Evolutionary conservation across 164 flowering plant species (phyloP).

Genomic region (Cinnamomum micranthum): DNA sequence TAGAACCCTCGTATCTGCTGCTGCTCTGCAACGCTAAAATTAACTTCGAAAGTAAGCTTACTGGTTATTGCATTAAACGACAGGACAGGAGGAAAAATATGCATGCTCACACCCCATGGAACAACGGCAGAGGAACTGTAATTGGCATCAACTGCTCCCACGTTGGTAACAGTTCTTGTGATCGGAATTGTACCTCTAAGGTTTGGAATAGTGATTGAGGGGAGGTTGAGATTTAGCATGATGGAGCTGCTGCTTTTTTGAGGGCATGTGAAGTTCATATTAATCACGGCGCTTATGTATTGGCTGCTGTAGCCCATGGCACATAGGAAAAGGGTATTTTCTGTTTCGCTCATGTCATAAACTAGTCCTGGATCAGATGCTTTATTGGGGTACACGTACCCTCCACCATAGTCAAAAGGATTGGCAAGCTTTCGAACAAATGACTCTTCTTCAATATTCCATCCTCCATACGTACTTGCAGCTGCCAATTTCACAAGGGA

Average conservation of each 20-base stretch:
- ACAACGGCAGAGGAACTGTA: too few species aligned
- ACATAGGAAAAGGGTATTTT: conserved; percentile 14
- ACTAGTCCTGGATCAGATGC: conserved; percentile 45
- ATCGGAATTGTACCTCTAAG: conserved; percentile 26
- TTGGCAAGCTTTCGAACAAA: too few species aligned
- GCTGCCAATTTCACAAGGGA: too few species aligned
- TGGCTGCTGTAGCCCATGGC: neutral
- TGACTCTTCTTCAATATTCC: too few species aligned
- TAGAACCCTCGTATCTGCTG: too few species aligned
- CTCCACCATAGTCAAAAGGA: too few species aligned
- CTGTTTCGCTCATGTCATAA: conserved; percentile 19
- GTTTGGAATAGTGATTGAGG: conserved; percentile 49
- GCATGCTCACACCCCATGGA: too few species aligned
- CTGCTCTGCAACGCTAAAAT: too few species aligned
- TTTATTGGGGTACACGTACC: conserved; percentile 27
- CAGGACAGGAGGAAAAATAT: too few species aligned
- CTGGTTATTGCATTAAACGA: too few species aligned
- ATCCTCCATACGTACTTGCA: too few species aligned
- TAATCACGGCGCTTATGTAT: neutral
- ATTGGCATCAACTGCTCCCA: conserved; percentile 41
- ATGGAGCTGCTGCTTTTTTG: neutral
- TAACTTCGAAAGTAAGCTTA: too few species aligned
- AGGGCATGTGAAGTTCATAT: neutral
- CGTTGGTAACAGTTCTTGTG: conserved; percentile 55
- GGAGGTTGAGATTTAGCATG: conserved; percentile 35